Evolutionary conservation across 768 basidiomycete genomes (phyloP).

Genomic region (Russula ochroleuca): DNA sequence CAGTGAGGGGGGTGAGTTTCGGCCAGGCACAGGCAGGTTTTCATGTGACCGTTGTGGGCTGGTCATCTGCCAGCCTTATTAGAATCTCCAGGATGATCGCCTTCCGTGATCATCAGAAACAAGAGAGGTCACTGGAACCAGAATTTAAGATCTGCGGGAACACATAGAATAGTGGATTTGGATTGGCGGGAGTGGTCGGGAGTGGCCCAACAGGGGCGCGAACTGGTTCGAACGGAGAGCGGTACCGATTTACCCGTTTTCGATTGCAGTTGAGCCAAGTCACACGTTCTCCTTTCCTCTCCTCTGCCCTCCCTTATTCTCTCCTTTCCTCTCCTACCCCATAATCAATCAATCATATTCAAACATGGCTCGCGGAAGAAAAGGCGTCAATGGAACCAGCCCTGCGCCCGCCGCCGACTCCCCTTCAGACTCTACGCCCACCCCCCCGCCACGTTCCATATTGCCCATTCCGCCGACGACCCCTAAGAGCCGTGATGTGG

Average conservation of each 20-base stretch:
- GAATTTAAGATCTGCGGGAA: too few species aligned
- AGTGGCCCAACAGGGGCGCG: neutral
- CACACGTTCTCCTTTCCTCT: neutral
- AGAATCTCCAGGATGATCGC: too few species aligned
- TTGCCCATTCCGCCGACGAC: slow-evolving; percentile 29
- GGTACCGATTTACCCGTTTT: neutral
- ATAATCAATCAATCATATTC: neutral
- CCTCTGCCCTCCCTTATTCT: slow-evolving; percentile 1
- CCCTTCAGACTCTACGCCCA: slow-evolving; percentile 17
- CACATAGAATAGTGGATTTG: too few species aligned
- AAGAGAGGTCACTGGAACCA: too few species aligned
- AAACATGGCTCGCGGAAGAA: slow-evolving; percentile 27
- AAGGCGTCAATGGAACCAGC: slow-evolving; percentile 22
- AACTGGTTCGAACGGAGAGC: slow-evolving; percentile 21
- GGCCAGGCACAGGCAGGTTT: too few species aligned
- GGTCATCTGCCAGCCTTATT: too few species aligned
- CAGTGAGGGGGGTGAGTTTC: too few species aligned
- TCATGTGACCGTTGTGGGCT: too few species aligned
- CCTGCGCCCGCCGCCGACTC: slow-evolving; percentile 6
- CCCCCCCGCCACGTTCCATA: slow-evolving; percentile 17
- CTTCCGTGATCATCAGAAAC: too few species aligned
- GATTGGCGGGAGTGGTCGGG: too few species aligned
- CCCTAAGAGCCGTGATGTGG: slow-evolving; percentile 34
- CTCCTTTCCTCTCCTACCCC: neutral
- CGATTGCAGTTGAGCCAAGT: neutral